Evolutionary conservation across 768 basidiomycete species (phyloP), one percentile per base, ranked within the genome.

Genomic region (Mycena sanguinolenta): DNA sequence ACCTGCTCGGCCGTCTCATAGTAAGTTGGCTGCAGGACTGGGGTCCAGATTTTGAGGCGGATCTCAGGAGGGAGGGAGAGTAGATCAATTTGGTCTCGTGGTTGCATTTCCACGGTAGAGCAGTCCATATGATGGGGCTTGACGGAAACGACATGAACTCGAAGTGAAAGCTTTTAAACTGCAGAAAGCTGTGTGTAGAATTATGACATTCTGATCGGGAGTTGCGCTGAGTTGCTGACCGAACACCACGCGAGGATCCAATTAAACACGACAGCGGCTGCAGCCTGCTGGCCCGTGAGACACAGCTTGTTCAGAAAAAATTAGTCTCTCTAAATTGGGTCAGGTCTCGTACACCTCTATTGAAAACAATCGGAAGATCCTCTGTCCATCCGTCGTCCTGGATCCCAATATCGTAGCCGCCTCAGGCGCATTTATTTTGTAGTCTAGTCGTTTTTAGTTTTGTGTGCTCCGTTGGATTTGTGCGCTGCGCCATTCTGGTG

Each of bases 401-500:
- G 32, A 34, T 4, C 32, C 4, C 32, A 34, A 34, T 34, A 34
- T 34, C 32, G 32, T 5, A 34, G 32, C 32, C 32, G 32, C 32
- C 32, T 34, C 32, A 34, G 32, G 32, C 32, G 32, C 32, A 34
- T 34, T 34, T 5, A 39, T 32, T 21, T 17, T 30, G 30, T 54
- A 32, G 10, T 50, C 49, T 50, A 30, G 27, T 30, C 52, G 52
- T 27, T 13, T 53, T 27, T n/a, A 58, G n/a, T 42, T 39, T 23
- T 13, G 27, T 67, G 54, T 13, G 59, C 60, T 34, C 28, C 53
- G 46, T 69, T 69, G 25, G 57, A 28, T 28, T 59, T 69, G 27
- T 25, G 49, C 4, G 34, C 57, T 1, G 28, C 27, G 34, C 61
- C 62, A 39, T 67, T 73, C 61, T 53, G 61, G 19, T 50, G 38